A percentile compares a stretch with the other conserved stretches of the same genome.
Conservation (phyloP, 176 grass and related monocot genomes). For the Triticum urartu region DNA sequence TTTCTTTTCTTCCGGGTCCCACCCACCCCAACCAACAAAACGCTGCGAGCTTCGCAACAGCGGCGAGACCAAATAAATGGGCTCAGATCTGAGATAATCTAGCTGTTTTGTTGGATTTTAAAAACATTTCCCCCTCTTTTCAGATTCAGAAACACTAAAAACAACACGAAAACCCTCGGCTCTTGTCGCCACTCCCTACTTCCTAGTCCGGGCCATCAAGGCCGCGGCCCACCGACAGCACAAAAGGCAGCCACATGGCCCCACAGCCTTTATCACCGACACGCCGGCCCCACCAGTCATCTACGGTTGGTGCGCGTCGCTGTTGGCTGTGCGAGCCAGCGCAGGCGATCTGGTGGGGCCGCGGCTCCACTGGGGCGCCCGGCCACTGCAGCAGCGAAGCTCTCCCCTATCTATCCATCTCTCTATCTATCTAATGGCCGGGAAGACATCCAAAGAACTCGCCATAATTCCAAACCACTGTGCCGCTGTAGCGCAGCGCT, state of each 20-base stretch:
- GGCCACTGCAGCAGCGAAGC: neutral
- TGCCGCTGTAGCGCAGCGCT: slow-evolving; percentile 28
- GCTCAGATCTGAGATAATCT: neutral
- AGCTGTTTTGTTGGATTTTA: neutral
- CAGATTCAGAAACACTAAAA: neutral
- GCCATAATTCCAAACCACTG: slow-evolving; percentile 46
- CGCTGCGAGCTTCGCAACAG: neutral
- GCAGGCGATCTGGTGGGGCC: slow-evolving; percentile 24
- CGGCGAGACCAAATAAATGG: neutral
- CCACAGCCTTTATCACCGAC: neutral
- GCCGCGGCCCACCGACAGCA: slow-evolving; percentile 35
- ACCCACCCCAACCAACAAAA: neutral
- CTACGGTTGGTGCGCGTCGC: neutral
- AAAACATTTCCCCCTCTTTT: neutral
- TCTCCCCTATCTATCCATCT: too few species aligned
- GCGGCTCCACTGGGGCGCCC: slow-evolving; percentile 21
- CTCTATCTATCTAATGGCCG: slow-evolving; percentile 12
- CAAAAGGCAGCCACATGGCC: neutral
- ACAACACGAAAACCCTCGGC: neutral
- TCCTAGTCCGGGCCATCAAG: neutral
- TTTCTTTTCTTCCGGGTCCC: neutral
- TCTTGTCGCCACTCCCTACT: neutral
- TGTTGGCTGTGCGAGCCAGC: slow-evolving; percentile 4
- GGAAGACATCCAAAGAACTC: slow-evolving; percentile 25
- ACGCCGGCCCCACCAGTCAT: slow-evolving; percentile 19